These are phyloP conservation scores for Colletotrichum viniferum DNA, from an alignment of 2,329 filamentous ascomycete species.

Conservation along the genomic window DNA sequence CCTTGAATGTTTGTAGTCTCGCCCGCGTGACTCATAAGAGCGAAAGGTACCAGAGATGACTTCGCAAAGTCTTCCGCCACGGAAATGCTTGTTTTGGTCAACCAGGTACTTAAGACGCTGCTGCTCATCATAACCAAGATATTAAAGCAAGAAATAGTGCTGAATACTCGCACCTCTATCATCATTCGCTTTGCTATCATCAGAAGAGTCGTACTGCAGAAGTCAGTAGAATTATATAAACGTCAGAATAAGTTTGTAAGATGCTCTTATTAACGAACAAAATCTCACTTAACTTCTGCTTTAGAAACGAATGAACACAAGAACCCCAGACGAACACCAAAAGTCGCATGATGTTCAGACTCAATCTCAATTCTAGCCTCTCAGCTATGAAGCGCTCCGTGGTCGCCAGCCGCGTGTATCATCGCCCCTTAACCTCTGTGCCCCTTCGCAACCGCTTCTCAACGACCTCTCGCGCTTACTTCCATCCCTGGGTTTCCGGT, in stretches of 20 bases:
- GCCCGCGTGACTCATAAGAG: too few relatives aligned
- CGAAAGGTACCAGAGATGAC: rapidly evolving
- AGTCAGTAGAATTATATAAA: not conserved
- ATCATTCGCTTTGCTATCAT: not conserved
- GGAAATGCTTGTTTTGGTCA: not conserved
- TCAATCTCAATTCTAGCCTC: not conserved
- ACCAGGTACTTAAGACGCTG: too few relatives aligned
- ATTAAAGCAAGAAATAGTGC: too few relatives aligned
- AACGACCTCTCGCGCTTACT: not conserved
- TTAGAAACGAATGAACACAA: rapidly evolving
- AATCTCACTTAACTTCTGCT: rapidly evolving
- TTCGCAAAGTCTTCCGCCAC: not conserved
- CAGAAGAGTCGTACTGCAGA: not conserved
- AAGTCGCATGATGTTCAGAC: not conserved
- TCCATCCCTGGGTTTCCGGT: not conserved
- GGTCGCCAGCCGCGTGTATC: not conserved
- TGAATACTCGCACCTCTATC: rapidly evolving
- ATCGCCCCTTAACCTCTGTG: rapidly evolving
- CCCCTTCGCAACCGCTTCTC: not conserved
- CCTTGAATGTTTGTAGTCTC: too few relatives aligned
- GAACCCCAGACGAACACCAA: rapidly evolving
- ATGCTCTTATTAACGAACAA: rapidly evolving
- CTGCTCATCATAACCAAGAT: not conserved
- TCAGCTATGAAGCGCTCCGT: not conserved
- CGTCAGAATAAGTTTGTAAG: not conserved